Base-by-base conservation (phyloP, 1,139 yeast genomes). In the Magnusiomyces fungicola region DNA sequence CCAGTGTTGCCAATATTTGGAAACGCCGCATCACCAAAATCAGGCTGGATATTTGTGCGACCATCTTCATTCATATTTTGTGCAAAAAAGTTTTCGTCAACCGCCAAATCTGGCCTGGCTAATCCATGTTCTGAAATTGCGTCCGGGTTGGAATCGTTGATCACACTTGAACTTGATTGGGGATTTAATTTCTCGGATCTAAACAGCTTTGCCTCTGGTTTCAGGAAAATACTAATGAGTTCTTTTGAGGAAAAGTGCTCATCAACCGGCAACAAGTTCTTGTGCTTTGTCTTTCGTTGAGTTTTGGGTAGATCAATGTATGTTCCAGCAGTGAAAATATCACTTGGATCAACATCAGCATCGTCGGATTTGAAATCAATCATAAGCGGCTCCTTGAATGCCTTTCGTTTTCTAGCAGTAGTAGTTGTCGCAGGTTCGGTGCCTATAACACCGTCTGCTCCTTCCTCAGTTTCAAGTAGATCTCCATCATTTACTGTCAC, bases 51-150 rank as follows among this genome's bases (percentile, higher is more conserved):
- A 29, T 41, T 36, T 9, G 44, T 41, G 45, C 56, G 54, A 45
- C 58, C 56, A 24, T 41, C 18, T 10, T 27, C 34, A 21, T 41
- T 41, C 44, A 41, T 41, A 29, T 61, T 61, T 23, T 77, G 75
- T 0, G 95, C 94, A 83, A 90, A 87, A 62, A 75, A 85, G 46
- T 78, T 75, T 56, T 83, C 87, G 61, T 86, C 92, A 21, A 52
- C 61, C 55, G 58, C 56, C 21, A 51, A 55, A 6, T 58, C 58
- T 46, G 41, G 43, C 51, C 53, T 38, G 22, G 25, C 12, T 22
- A 32, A 34, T 24, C 53, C 54, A n/a, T n/a, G n/a, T 10, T 41
- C 33, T n/a, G 48, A 36, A 3, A 27, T 27, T 33, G n/a, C 25
- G 5, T 25, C 39, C 23, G 24, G 24, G 7, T 12, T 29, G 18